These are phyloP conservation scores for Curvularia verruculosa DNA, from an alignment of 2,329 filamentous ascomycete species.

Conservation along the genomic window DNA sequence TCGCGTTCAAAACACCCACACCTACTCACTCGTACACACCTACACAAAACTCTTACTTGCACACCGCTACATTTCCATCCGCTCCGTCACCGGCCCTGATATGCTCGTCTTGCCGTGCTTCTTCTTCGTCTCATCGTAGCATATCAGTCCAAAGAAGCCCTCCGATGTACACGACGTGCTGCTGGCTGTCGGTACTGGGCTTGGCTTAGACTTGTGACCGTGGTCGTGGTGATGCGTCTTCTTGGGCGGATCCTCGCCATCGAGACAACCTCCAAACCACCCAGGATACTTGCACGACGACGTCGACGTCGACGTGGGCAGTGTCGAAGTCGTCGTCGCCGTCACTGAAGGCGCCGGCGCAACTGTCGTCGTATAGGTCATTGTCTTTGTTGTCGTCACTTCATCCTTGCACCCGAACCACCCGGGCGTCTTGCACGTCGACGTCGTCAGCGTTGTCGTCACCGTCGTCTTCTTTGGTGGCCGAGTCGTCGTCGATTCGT, in stretches of 20 bases:
- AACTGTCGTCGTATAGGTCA: constrained; percentile 38
- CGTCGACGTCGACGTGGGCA: constrained; percentile 46
- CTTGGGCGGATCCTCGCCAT: constrained; percentile 54
- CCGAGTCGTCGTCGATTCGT: constrained; percentile 64
- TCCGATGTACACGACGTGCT: too few species aligned
- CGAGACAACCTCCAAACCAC: constrained; percentile 58
- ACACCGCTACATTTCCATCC: constrained; percentile 35
- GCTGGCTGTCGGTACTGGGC: constrained; percentile 21
- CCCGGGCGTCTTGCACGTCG: constrained; percentile 60
- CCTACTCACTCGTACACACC: neutral
- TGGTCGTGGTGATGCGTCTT: constrained; percentile 17
- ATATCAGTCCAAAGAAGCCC: too few species aligned
- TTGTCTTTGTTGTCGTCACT: constrained; percentile 44
- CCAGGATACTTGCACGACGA: constrained; percentile 54
- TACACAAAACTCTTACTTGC: neutral
- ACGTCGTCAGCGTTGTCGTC: constrained; percentile 46
- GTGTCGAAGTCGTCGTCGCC: constrained; percentile 38
- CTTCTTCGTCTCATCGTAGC: too few species aligned
- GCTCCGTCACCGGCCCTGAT: constrained; percentile 20
- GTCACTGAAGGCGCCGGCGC: constrained; percentile 36
- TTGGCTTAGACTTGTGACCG: constrained; percentile 18
- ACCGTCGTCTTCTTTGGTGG: constrained; percentile 56
- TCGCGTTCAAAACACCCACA: neutral
- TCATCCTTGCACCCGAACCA: constrained; percentile 71
- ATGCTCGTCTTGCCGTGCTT: constrained; percentile 10